Conservation (phyloP, 2,329 filamentous ascomycete genomes). For the Delphinella strobiligena region DNA sequence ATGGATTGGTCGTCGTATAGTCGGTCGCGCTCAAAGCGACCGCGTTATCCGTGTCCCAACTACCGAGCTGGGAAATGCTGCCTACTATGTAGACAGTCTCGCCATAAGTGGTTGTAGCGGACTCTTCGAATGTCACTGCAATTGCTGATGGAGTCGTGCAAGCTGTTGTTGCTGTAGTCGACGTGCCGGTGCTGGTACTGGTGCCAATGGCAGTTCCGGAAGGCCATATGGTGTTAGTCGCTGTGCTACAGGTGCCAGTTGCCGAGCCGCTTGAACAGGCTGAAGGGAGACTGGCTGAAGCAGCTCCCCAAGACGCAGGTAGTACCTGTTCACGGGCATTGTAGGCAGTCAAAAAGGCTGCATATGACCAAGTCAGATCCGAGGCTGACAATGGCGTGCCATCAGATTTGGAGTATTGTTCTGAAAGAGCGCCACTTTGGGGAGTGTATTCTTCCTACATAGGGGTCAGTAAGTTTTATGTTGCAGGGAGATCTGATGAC, state of each 20-base stretch:
- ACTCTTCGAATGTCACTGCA: conserved; percentile 50
- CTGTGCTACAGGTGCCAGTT: conserved; percentile 16
- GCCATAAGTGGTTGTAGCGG: conserved; percentile 46
- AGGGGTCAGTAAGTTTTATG: conserved; percentile 3
- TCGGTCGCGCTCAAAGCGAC: conserved; percentile 44
- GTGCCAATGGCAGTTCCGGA: conserved; percentile 18
- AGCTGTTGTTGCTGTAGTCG: conserved; percentile 13
- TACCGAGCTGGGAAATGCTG: conserved; percentile 45
- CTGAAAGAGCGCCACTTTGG: conserved; percentile 50
- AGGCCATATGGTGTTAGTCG: conserved; percentile 17
- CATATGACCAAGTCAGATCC: conserved; percentile 65
- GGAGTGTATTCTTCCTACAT: conserved; percentile 33
- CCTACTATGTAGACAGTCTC: conserved; percentile 56
- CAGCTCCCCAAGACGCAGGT: conserved; percentile 44
- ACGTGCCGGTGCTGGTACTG: conserved; percentile 17
- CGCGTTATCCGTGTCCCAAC: conserved; percentile 44
- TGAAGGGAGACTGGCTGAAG: conserved; percentile 19
- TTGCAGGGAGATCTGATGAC: neutral
- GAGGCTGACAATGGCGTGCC: conserved; percentile 47
- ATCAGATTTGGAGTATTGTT: conserved; percentile 48
- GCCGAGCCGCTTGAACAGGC: conserved; percentile 16
- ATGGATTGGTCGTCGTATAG: conserved; percentile 47
- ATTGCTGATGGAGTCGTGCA: conserved; percentile 20
- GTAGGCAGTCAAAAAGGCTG: conserved; percentile 53
- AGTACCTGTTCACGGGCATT: conserved; percentile 44